A percentile compares a stretch with the other conserved stretches of the same genome.
Evolutionary conservation across 495 filamentous ascomycete species (phyloP).

Genomic region (Cercophora newfieldiana): DNA sequence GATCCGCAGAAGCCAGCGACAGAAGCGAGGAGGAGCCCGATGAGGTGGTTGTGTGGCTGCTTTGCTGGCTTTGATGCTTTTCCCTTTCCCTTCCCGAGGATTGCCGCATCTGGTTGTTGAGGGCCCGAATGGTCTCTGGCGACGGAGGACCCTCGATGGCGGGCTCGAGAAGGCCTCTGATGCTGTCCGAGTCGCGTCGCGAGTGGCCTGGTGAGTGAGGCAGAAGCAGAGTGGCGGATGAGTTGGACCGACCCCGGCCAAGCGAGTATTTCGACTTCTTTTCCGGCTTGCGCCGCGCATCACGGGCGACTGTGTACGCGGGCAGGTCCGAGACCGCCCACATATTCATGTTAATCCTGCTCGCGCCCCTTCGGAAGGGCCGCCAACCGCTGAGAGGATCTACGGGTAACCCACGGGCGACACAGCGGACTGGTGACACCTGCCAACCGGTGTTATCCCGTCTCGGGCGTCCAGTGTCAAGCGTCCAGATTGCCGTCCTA

Average conservation of each 20-base stretch:
- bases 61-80: slow-evolving; percentile 45
- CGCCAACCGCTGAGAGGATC: slow-evolving; percentile 5
- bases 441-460: slow-evolving; percentile 1
- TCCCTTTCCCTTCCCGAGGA: slow-evolving; percentile 42
- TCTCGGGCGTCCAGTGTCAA: slow-evolving; percentile 1
- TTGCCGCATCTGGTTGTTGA: slow-evolving; percentile 52
- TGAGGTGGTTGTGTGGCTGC: slow-evolving; percentile 36
- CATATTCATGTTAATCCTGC: slow-evolving; percentile 30
- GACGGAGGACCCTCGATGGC: slow-evolving; percentile 56
- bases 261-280: slow-evolving; percentile 23
- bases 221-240: slow-evolving; percentile 6
- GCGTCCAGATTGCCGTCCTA: neutral
- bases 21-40: slow-evolving; percentile 50
- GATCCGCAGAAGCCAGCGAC: slow-evolving; percentile 41
- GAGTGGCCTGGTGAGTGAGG: slow-evolving; percentile 19
- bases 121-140: slow-evolving; percentile 52
- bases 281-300: slow-evolving; percentile 23
- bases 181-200: slow-evolving; percentile 28
- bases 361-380: neutral
- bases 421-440: slow-evolving; percentile 7
- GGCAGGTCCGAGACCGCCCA: slow-evolving; percentile 37
- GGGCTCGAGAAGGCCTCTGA: slow-evolving; percentile 45
- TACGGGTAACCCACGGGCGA: slow-evolving; percentile 4
- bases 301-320: slow-evolving; percentile 32
- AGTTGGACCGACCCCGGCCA: slow-evolving; percentile 6